Percentiles rank a stretch among this genome's conserved stretches.
phyloP scores from a whole-genome alignment of 805 yeast genomes.

The Cyberlindnera saturnus region DNA sequence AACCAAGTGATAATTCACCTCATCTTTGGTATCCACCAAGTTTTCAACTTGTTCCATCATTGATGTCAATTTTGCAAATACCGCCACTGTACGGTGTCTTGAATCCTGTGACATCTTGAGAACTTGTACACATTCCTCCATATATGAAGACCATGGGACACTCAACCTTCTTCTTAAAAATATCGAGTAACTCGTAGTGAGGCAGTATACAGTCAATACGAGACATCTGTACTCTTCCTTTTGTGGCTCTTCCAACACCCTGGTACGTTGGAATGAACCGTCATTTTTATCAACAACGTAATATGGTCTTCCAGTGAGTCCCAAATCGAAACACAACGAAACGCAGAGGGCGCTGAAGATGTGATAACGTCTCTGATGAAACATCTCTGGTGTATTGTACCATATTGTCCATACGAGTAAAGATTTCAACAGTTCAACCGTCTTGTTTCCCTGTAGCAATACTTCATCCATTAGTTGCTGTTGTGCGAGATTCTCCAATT shows the following conservation, averaged over 20 bases:
- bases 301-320: slow-evolving; percentile 52
- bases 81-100: slow-evolving; percentile 40
- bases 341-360: slow-evolving; percentile 60
- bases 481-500: slow-evolving; percentile 48
- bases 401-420: slow-evolving; percentile 60
- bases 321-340: slow-evolving; percentile 69
- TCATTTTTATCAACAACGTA: slow-evolving; percentile 35
- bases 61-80: slow-evolving; percentile 53
- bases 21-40: slow-evolving; percentile 11
- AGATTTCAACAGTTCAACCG: slow-evolving; percentile 59
- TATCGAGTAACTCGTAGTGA: slow-evolving; percentile 57
- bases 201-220: slow-evolving; percentile 52
- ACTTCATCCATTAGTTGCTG: slow-evolving; percentile 50
- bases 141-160: slow-evolving; percentile 54
- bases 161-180: slow-evolving; percentile 59
- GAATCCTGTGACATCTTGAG: slow-evolving; percentile 33
- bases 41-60: slow-evolving; percentile 49
- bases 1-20: slow-evolving; percentile 14
- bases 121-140: slow-evolving; percentile 52
- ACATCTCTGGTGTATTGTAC: slow-evolving; percentile 82
- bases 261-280: slow-evolving; percentile 35
- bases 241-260: slow-evolving; percentile 31
- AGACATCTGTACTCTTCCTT: slow-evolving; percentile 43
- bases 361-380: slow-evolving; percentile 73
- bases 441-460: slow-evolving; percentile 64